These are phyloP conservation scores for Akanthomyces uredinophilus DNA, from an alignment of 2,329 filamentous ascomycete species.

Conservation along the genomic window DNA sequence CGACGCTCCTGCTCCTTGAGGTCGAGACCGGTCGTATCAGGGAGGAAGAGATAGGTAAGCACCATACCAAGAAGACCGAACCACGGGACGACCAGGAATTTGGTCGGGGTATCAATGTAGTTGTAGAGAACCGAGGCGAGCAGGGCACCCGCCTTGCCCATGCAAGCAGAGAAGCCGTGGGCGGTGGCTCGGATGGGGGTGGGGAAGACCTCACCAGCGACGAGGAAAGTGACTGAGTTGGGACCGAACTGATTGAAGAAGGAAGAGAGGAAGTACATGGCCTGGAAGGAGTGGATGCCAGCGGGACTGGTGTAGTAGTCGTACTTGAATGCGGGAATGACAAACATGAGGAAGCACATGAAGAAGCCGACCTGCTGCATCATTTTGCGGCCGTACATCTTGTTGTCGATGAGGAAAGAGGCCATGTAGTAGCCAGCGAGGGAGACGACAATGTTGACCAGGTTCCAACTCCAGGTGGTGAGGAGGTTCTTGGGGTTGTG, in stretches of 20 bases:
- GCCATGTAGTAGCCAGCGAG: constrained; percentile 87
- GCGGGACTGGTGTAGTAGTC: constrained; percentile 68
- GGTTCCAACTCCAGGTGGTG: constrained; percentile 85
- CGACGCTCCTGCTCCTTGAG: constrained; percentile 95
- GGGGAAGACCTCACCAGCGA: constrained; percentile 93
- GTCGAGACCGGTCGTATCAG: constrained; percentile 95
- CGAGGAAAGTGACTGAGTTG: constrained; percentile 93
- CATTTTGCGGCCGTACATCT: constrained; percentile 90
- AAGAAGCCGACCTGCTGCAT: constrained; percentile 96
- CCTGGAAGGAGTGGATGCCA: constrained; percentile 84
- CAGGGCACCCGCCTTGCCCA: constrained; percentile 84
- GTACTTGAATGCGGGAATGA: constrained; percentile 85
- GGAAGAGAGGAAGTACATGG: constrained; percentile 96
- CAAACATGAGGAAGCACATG: constrained; percentile 88
- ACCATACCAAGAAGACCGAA: constrained; percentile 85
- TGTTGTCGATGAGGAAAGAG: constrained; percentile 87
- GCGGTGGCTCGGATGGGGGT: constrained; percentile 89
- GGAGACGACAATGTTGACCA: constrained; percentile 84
- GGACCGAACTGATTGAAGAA: constrained; percentile 99
- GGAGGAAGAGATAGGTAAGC: constrained; percentile 78
- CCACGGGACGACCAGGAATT: constrained; percentile 93
- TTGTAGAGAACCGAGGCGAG: constrained; percentile 87
- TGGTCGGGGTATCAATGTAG: constrained; percentile 79
- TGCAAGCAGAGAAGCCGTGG: constrained; percentile 89
- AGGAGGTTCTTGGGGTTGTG: constrained; percentile 67